Conservation (phyloP, 495 filamentous ascomycete species). For the Hyaloscypha variabilis region DNA sequence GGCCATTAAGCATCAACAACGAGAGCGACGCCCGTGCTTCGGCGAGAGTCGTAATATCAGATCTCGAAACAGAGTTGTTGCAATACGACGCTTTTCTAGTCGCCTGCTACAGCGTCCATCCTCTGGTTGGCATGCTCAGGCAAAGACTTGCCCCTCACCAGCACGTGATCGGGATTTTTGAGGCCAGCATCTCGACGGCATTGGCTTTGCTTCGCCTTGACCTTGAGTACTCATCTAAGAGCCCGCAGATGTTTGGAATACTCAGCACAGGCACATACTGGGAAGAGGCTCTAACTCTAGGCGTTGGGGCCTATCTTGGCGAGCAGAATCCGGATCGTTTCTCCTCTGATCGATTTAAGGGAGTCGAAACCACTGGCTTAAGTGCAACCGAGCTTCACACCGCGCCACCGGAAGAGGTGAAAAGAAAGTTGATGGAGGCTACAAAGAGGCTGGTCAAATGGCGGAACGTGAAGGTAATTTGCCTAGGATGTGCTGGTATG, state of each 20-base stretch:
- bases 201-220: conserved; percentile 44
- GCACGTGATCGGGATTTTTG: conserved; percentile 84
- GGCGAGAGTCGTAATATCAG: conserved; percentile 54
- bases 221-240: background rate
- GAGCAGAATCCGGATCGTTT: conserved; percentile 17
- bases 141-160: conserved; percentile 29
- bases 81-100: conserved; percentile 78
- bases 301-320: conserved; percentile 60
- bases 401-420: conserved; percentile 63
- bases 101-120: conserved; percentile 88
- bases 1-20: conserved; percentile 68
- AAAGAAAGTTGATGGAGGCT: conserved; percentile 66
- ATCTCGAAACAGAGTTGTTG: conserved; percentile 48
- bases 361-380: conserved; percentile 83
- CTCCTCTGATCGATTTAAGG: conserved; percentile 63
- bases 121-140: conserved; percentile 67
- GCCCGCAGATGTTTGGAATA: conserved; percentile 78
- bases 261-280: conserved; percentile 86
- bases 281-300: conserved; percentile 69
- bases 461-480: conserved; percentile 63
- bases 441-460: conserved; percentile 62
- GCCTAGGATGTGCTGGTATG: conserved; percentile 91
- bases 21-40: conserved; percentile 54
- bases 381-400: conserved; percentile 81
- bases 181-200: conserved; percentile 69